Evolutionary conservation across 192 early-diverging fungal genomes (phyloP), one percentile per base, ranked within the genome.

Genomic region (Linnemannia elongata): DNA sequence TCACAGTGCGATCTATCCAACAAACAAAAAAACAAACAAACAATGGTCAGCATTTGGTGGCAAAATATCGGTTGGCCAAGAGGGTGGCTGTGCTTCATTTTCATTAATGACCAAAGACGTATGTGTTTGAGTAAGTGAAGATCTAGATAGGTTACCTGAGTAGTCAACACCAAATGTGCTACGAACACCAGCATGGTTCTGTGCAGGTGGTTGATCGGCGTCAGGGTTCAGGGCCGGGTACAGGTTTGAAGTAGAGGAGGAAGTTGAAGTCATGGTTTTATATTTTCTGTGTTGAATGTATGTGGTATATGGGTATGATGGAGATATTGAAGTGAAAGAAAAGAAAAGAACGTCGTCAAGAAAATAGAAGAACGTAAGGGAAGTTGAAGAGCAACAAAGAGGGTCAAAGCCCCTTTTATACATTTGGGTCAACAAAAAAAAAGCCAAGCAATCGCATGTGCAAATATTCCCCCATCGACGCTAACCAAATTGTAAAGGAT

Each of bases 141-240:
- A 39, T 39, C 13, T 45, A 45, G 1, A 45, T 45, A 45, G 44
- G 12, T 66, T 66, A 66, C 60, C 60, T 66, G 60, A 66, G 30
- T 78, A 70, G 27, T 71, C 77, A 2, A 70, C 42, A 6, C 47
- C 76, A 69, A 78, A 54, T 27, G 68, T 78, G 33, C 45, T 78
- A 24, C 74, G 45, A n/a, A 49, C 74, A 24, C 44, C 66, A 33
- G 42, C 1, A 27, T 41, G 47, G 24, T 47, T 69, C 27, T 66
- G 60, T 39, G n/a, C 4, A 22, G 22, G 68, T 39, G 18, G 35
- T 30, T 36, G 33, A 52, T 66, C 60, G 13, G 60, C 60, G 12
- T 66, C 60, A 30, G 60, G 60, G 60, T 66, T 66, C 60, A 75
- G 22, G 24, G 74, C 47, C 7, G 74, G 52, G 54, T 75, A 55